A percentile compares a stretch with the other conserved stretches of the same genome.
Evolutionary conservation across 2,329 filamentous ascomycete genomes (phyloP).

Genomic region (Aschersonia sp.): DNA sequence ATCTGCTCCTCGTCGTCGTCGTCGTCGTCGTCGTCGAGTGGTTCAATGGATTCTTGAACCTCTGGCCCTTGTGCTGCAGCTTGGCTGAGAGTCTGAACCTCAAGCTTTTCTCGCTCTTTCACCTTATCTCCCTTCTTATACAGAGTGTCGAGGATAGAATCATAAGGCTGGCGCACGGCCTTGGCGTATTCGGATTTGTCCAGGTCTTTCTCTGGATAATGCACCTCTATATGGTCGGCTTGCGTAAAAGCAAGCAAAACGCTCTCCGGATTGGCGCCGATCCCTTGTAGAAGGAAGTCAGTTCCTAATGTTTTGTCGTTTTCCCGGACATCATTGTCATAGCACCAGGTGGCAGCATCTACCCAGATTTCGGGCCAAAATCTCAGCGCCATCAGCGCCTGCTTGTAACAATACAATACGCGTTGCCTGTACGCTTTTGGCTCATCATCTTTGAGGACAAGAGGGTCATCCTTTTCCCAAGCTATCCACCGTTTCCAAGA

Average conservation of each 20-base stretch:
- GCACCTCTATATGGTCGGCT: slow-evolving; percentile 74
- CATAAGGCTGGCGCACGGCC: slow-evolving; percentile 70
- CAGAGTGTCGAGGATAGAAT: slow-evolving; percentile 71
- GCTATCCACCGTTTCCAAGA: slow-evolving; percentile 89
- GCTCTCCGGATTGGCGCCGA: slow-evolving; percentile 85
- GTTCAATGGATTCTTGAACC: slow-evolving; percentile 22
- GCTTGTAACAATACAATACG: slow-evolving; percentile 82
- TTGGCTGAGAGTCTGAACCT: slow-evolving; percentile 43
- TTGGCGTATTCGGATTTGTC: slow-evolving; percentile 65
- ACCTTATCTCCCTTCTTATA: slow-evolving; percentile 71
- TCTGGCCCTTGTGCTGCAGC: slow-evolving; percentile 23
- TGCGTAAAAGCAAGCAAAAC: slow-evolving; percentile 80
- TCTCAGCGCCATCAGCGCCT: slow-evolving; percentile 80
- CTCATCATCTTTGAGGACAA: slow-evolving; percentile 77
- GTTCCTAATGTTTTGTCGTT: slow-evolving; percentile 50
- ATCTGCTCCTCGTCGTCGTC: slow-evolving; percentile 30
- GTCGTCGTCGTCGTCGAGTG: slow-evolving; percentile 25
- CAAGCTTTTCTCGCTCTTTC: slow-evolving; percentile 46
- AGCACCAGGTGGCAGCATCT: slow-evolving; percentile 86
- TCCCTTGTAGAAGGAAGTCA: slow-evolving; percentile 68
- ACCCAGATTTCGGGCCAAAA: slow-evolving; percentile 97
- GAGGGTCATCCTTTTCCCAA: slow-evolving; percentile 88
- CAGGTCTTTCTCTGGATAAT: slow-evolving; percentile 61
- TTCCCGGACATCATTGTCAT: slow-evolving; percentile 53
- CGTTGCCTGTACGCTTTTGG: slow-evolving; percentile 59